Percentiles rank a stretch among this genome's conserved stretches.
These are phyloP conservation scores for Mycena kentingensis DNA, from an alignment of 768 basidiomycete genomes.

Conservation along the genomic window DNA sequence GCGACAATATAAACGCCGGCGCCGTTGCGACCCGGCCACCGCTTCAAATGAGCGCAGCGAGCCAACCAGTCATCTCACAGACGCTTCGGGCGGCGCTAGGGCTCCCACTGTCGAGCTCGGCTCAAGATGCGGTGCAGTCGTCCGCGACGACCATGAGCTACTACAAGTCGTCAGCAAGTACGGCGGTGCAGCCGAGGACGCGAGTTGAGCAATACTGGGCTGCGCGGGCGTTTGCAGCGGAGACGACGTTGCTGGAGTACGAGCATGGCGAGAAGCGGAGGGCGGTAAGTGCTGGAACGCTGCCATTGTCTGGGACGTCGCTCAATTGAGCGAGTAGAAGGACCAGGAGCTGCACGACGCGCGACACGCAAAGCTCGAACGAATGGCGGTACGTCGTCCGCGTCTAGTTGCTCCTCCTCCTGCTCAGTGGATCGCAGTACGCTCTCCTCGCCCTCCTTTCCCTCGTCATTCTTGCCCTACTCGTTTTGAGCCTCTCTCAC, in stretches of 20 bases:
- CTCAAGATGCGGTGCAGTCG: background rate
- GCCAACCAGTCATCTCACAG: slow-evolving; percentile 3
- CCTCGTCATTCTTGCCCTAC: slow-evolving; percentile 37
- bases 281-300: slow-evolving; percentile 49
- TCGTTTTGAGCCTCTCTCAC: slow-evolving; percentile 33
- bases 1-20: background rate
- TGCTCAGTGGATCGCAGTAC: background rate
- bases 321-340: no score
- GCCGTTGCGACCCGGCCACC: slow-evolving; percentile 12
- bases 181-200: slow-evolving; percentile 4
- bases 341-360: slow-evolving; percentile 50
- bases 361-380: slow-evolving; percentile 53
- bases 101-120: background rate
- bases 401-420: background rate
- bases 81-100: slow-evolving; percentile 8
- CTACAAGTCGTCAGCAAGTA: background rate
- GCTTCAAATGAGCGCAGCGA: slow-evolving; percentile 6
- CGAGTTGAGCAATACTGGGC: slow-evolving; percentile 66
- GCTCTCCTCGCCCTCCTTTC: slow-evolving; percentile 36
- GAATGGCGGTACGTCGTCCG: slow-evolving; percentile 47
- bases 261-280: slow-evolving; percentile 53
- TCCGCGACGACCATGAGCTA: background rate
- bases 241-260: slow-evolving; percentile 53
- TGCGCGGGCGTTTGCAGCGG: slow-evolving; percentile 63
- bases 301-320: no score